Evolutionary conservation across 352 stramenopile genomes (phyloP).

Genomic region (Phytophthora aleatoria): DNA sequence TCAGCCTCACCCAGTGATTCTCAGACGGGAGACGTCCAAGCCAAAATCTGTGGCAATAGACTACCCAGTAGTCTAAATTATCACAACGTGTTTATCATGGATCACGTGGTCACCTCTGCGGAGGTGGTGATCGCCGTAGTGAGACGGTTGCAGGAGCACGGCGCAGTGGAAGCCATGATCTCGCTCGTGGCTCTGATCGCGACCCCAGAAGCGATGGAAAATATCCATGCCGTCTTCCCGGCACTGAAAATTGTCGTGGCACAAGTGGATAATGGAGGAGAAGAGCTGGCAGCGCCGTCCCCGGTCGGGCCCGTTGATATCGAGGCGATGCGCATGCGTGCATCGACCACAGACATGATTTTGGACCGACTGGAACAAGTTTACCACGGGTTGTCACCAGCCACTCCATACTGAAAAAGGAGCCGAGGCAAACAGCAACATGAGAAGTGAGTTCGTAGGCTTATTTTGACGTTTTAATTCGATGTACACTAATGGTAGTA

Average conservation of each 20-base stretch:
- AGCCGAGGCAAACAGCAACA: background rate
- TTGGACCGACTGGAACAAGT: conserved; percentile 38
- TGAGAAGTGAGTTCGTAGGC: background rate
- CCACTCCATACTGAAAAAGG: conserved; percentile 21
- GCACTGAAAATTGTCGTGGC: conserved; percentile 39
- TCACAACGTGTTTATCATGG: conserved; percentile 61
- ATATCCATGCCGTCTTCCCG: conserved; percentile 40
- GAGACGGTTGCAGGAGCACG: conserved; percentile 38
- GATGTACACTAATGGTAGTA: conserved; percentile 22
- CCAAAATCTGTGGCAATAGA: conserved; percentile 23
- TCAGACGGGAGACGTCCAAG: conserved; percentile 16
- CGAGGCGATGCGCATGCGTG: conserved; percentile 6
- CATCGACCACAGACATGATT: conserved; percentile 34
- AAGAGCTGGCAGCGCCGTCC: conserved; percentile 13
- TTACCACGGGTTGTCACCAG: conserved; percentile 20
- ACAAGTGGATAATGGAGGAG: conserved; percentile 36
- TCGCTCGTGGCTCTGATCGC: conserved; percentile 52
- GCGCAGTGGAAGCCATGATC: conserved; percentile 49
- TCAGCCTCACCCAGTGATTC: conserved; percentile 14
- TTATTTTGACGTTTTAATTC: conserved; percentile 21
- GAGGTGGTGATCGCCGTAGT: conserved; percentile 42
- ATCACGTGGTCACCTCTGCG: conserved; percentile 38
- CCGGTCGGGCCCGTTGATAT: conserved; percentile 1
- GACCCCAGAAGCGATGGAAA: conserved; percentile 38
- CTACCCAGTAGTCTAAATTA: conserved; percentile 35